Percentiles rank a stretch among this genome's conserved stretches.
These are phyloP conservation scores for Calonectria fujianensis DNA, from an alignment of 2,329 filamentous ascomycete species.

Conservation along the genomic window DNA sequence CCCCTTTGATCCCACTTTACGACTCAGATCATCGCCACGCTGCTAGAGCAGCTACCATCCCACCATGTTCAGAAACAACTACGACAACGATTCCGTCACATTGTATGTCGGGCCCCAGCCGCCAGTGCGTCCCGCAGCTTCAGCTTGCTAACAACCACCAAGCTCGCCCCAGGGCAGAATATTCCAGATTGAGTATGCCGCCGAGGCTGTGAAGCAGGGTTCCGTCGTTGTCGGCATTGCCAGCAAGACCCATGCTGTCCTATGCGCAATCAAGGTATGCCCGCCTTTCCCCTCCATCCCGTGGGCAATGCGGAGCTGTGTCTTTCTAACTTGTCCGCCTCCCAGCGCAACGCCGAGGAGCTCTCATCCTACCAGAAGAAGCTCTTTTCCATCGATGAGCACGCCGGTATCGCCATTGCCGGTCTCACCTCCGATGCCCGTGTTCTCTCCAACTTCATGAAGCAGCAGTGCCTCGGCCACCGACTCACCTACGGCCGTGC, in stretches of 20 bases:
- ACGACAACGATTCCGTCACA: conserved; percentile 99
- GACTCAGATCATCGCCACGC: conserved; percentile 43
- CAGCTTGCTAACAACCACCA: conserved; percentile 54
- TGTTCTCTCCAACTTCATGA: conserved; percentile 99
- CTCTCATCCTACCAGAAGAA: conserved; percentile 99
- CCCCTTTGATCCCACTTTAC: conserved; percentile 30
- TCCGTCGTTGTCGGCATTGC: conserved; percentile 97
- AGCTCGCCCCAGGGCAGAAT: conserved; percentile 99
- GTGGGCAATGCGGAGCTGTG: conserved; percentile 26
- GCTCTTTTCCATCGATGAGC: conserved; percentile 96
- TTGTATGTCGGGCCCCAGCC: conserved; percentile 79
- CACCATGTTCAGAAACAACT: conserved; percentile 99
- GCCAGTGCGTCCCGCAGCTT: conserved; percentile 41
- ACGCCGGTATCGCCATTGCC: conserved; percentile 95
- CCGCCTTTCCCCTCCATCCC: conserved; percentile 26
- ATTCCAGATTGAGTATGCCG: conserved; percentile 99
- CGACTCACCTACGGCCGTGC: conserved; percentile 96
- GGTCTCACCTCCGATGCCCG: conserved; percentile 98
- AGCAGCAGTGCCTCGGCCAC: conserved; percentile 97
- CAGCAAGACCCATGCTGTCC: conserved; percentile 97
- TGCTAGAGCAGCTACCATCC: conserved; percentile 48
- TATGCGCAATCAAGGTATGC: conserved; percentile 94
- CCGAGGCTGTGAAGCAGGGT: conserved; percentile 98
- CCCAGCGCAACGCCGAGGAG: conserved; percentile 97
- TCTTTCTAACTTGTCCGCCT: conserved; percentile 35